Conservation (phyloP, 2,329 filamentous ascomycete genomes). For the Ceratocystis cacaofunesta region DNA sequence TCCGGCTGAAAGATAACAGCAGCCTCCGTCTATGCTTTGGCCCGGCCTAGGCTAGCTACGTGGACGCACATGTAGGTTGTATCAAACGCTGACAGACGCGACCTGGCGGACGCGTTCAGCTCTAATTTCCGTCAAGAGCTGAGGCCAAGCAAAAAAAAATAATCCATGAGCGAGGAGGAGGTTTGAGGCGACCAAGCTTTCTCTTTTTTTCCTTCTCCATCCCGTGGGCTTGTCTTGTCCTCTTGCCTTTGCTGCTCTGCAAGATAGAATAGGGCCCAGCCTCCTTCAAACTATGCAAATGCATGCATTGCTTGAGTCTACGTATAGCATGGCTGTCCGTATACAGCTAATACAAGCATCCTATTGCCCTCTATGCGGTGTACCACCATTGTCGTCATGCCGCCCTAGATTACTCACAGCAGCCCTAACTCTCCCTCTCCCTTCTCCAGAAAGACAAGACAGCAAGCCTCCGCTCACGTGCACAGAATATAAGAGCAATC, state of each 20-base stretch:
- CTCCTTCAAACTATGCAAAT: neutral
- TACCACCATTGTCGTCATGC: neutral
- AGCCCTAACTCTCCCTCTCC: neutral
- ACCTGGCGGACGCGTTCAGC: neutral
- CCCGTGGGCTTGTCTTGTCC: neutral
- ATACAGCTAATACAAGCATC: neutral
- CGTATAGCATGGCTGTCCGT: neutral
- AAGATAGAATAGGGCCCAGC: neutral
- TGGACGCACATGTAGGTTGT: neutral
- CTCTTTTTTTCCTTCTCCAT: neutral
- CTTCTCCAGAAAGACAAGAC: neutral
- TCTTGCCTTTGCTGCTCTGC: neutral
- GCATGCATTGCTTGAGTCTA: neutral
- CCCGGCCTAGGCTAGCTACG: too few relatives aligned
- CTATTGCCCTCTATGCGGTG: neutral
- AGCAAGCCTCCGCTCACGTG: neutral
- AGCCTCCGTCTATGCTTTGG: too few relatives aligned
- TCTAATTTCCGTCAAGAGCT: constrained; percentile 1
- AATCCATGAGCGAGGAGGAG: neutral
- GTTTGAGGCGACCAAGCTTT: neutral
- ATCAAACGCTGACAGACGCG: neutral
- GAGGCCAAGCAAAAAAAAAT: neutral
- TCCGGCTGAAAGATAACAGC: neutral
- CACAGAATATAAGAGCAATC: neutral
- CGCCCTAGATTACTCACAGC: neutral